These are phyloP conservation scores for Erysiphe pulchra DNA, from an alignment of 2,329 filamentous ascomycete species.

Conservation along the genomic window DNA sequence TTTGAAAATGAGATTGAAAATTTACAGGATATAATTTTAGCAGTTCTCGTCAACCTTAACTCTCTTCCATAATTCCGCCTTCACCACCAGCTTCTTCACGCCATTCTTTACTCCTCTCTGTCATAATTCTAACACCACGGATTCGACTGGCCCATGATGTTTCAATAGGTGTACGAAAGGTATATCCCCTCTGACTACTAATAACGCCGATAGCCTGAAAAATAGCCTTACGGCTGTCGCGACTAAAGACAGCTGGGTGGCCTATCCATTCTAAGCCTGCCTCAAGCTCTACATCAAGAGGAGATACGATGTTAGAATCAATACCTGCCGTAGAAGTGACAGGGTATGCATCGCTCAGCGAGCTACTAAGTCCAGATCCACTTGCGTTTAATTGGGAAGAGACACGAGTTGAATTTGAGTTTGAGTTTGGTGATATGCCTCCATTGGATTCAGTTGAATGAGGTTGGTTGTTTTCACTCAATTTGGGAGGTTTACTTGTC, in stretches of 20 bases:
- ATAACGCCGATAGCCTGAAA: slow-evolving; percentile 93
- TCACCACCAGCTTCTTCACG: slow-evolving; percentile 38
- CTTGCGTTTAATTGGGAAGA: slow-evolving; percentile 6
- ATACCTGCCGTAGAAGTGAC: slow-evolving; percentile 46
- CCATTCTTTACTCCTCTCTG: slow-evolving; percentile 74
- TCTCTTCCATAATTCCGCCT: slow-evolving; percentile 13
- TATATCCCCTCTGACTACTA: slow-evolving; percentile 78
- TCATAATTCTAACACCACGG: slow-evolving; percentile 52
- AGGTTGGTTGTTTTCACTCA: slow-evolving; percentile 5
- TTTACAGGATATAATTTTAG: too few relatives aligned
- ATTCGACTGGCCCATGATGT: slow-evolving; percentile 71
- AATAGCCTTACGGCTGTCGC: slow-evolving; percentile 85
- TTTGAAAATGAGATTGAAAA: too few relatives aligned
- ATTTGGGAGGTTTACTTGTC: slow-evolving; percentile 9
- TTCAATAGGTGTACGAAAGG: slow-evolving; percentile 76
- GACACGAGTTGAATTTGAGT: slow-evolving; percentile 4
- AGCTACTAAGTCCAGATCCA: slow-evolving; percentile 21
- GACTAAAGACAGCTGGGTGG: slow-evolving; percentile 80
- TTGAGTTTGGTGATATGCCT: slow-evolving; percentile 20
- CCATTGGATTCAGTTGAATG: slow-evolving; percentile 14
- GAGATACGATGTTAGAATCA: slow-evolving; percentile 54
- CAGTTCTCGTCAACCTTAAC: slow-evolving; percentile 3
- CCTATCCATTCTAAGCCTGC: slow-evolving; percentile 89
- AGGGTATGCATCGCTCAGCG: slow-evolving; percentile 21
- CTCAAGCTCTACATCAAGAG: slow-evolving; percentile 77